Base-by-base conservation (phyloP, 495 filamentous ascomycete species). In the Penicillium desertorum region DNA sequence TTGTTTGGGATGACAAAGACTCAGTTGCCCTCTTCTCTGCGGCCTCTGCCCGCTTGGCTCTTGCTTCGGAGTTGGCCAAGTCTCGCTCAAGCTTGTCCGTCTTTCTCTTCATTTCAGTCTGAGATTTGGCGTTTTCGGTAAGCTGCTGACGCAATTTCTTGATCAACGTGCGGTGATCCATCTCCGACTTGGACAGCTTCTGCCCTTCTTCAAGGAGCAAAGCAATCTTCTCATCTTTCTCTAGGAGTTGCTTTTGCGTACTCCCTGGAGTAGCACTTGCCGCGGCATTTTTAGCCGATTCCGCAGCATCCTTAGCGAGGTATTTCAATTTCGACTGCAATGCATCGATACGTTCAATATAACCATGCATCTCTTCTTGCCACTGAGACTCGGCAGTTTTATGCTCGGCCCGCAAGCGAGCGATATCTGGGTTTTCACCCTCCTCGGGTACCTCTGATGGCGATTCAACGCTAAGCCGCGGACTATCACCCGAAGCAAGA, bases 121-220 rank as follows among this genome's bases (percentile, higher is more conserved):
- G 73, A 12, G 59, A 41, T 56, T 83, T 87, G 3, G 79, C 76
- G 17, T 84, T 78, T 8, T 85, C 81, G 1, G 80, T 58, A 8
- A 80, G 66, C 54, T 86, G 83, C 65, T 88, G 92, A 12, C 92
- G 83, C 46, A 98, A 71, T 67, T 90, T 93, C 75, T 92, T 96
- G 59, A 98, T 86, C 2, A 86, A 86, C 14, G 83, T 86, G 41
- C 91, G 79, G 59, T 94, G 86, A 62, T 89, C 88, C 63, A 97
- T 80, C 62, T 98, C 94, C 16, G 84, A 87, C 62, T 87, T 89
- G 4, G 88, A 89, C 11, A 98, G 80, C 58, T 89, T 92, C 66
- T 96, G 90, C 0, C 95, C 94, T 72, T 98, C 94, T 64, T 95
- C 87, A 72, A 98, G 87, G 14, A 98, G 75, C 42, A 92, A 77